Evolutionary conservation across 129 eudicot genomes (phyloP), one percentile per base, ranked within the genome.

Genomic region (Arctium minus): DNA sequence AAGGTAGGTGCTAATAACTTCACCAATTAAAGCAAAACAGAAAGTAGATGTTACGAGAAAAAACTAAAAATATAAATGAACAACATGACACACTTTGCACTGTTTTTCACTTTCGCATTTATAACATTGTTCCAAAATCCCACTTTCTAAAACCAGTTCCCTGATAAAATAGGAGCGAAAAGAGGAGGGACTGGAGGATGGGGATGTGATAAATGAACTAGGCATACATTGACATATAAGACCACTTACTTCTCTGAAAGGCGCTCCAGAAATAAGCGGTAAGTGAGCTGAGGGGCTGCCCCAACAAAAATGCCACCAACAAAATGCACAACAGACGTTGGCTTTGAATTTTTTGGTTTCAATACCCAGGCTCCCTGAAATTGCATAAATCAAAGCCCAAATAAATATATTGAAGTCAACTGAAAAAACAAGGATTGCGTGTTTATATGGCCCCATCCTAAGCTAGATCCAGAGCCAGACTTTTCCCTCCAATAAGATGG

Each of bases 261-360:
- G 77, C 89, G 88, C 82, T 96, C 97, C 69, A 96, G 87, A 87
- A 96, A 93, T 81, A 93, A 76, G 46, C 98, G 98, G 65, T 96
- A 96, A 50, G 97, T 90, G 75, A 96, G 94, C 86, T 96, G 99
- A 73, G 99, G 99, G 67, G 99, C 99, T 73, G 99, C 99, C 76
- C 99, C 99, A 32, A 96, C 99, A 90, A 96, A 96, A 76, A 96
- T 91, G 71, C 99, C 99, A 72, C 99, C 99, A 85, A 93, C 81
- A 84, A 96, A 96, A 90, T 96, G 99, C 50, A 91, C 94, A 39
- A 96, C 85, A 42, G 92, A 84, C 29, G 82, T 81, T 32, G 94
- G 90, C 83, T 86, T 79, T 76, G 80, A 38, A 83, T 88, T 88
- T 85, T 83, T 90, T 42, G 98, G 99, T 84, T 80, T 89, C 89